Base-by-base conservation (phyloP, 805 yeast genomes). In the Starmerella bombicola region DNA sequence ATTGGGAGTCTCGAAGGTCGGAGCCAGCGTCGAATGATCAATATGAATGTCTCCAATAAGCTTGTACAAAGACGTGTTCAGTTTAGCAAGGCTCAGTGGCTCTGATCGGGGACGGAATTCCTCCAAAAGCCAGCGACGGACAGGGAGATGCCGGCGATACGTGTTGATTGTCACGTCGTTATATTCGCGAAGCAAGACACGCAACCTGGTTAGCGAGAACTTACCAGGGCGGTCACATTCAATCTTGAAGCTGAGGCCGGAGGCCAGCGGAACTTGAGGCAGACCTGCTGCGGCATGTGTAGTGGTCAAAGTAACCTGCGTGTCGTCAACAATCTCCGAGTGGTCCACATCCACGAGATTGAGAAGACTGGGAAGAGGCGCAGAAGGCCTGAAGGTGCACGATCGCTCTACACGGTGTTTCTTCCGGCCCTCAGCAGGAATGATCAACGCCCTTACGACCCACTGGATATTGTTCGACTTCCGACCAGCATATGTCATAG, bases 221-320 rank as follows among this genome's bases (percentile, higher is more conserved):
- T 35, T 37, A 3, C 22, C 20, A 17, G 38, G 34, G 10, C 6
- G 8, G 12, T 32, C 28, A 18, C 35, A 29, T 13, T 30, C 37
- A 13, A 47, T 16, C 10, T 38, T 25, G 25, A 44, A 18, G 9
- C 45, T 36, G 10, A 47, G 16, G 5, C 48, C 48, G 13, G 47
- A 33, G 7, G 39, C 29, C 13, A 46, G 31, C 16, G 46, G 48
- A 12, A 37, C 35, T 25, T 47, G 45, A 15, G 46, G 46, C 22
- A 44, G 31, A 7, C 50, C 50, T 12, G 43, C 45, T 5, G 41
- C 23, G 9, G 50, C 38, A 17, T 47, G 47, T 21, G 48, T 31
- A 2, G 48, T 42, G 20, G 37, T 13, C 4, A 47, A 17, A 4
- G 16, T 18, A 12, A 47, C 17, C 6, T 25, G 6, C 13, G 34